Percentiles rank a stretch among this genome's conserved stretches.
Conservation (phyloP, 768 basidiomycete genomes). For the Coprinopsis cinerea region DNA sequence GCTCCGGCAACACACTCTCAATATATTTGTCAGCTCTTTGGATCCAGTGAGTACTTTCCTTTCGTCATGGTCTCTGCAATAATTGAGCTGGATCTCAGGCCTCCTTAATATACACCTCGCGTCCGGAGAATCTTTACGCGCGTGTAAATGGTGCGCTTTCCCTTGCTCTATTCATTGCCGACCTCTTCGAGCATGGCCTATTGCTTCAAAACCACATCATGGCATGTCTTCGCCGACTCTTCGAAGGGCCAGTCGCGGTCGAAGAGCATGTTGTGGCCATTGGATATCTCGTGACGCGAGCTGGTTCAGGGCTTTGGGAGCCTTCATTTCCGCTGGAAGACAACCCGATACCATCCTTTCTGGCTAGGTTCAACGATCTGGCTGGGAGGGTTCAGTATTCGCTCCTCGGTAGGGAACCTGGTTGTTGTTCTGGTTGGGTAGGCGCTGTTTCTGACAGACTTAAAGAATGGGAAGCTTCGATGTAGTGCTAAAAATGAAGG, state of each 20-base stretch:
- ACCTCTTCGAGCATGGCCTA: conserved; percentile 2
- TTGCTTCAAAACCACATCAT: neutral
- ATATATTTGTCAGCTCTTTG: conserved; percentile 4
- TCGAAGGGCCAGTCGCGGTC: no score
- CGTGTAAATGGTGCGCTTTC: neutral
- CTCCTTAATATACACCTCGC: neutral
- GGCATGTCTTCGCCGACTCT: neutral
- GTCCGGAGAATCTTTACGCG: no score
- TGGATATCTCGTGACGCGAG: neutral
- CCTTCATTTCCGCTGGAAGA: neutral
- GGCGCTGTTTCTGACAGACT: neutral
- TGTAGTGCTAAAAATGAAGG: neutral
- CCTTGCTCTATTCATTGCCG: conserved; percentile 3
- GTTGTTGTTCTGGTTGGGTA: neutral
- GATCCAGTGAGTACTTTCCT: conserved; percentile 1
- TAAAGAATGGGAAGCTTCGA: neutral
- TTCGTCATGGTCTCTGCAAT: neutral
- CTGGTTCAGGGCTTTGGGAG: conserved; percentile 6
- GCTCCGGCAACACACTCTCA: neutral
- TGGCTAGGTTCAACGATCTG: neutral
- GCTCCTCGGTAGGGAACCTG: neutral
- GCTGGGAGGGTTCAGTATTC: neutral
- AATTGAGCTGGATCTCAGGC: neutral
- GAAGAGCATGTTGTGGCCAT: conserved; percentile 7
- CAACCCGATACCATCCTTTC: neutral